Base-by-base conservation (phyloP, 2,329 filamentous ascomycete genomes). In the Corinectria fuckeliana region DNA sequence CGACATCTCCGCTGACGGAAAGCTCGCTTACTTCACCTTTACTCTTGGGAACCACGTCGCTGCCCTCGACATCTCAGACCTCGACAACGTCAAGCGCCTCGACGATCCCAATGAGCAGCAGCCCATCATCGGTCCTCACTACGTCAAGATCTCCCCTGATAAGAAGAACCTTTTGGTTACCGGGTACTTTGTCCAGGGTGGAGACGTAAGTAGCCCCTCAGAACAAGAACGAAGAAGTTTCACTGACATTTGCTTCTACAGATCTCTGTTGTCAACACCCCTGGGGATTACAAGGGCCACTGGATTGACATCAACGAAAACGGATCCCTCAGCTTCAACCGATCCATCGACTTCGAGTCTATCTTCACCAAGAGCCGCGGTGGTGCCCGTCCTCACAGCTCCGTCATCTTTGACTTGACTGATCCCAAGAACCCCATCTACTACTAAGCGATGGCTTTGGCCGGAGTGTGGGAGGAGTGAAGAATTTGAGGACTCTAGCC, bases 101-200 rank as follows among this genome's bases (percentile, higher is more conserved):
- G 86, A 88, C 62, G 76, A 88, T 66, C 85, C 85, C 0, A 72
- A 86, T 56, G 82, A 84, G 71, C 72, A 77, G 26, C 86, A 88
- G 71, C 84, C 84, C 18, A 85, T 83, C 58, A 78, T 87, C 51
- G 85, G 85, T 1, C 85, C 85, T 0, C 86, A 88, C 76, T 88
- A 88, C 66, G 76, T 88, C 75, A 88, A 88, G 77, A 78, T 88
- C 59, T 83, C 83, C 4, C 85, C 86, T 0, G 86, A 88, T 63
- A 85, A 88, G 78, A 86, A 86, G 78, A 84, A 88, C 70, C 72
- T 88, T 14, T 77, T 88, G 2, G 85, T 88, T 13, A 87, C 83
- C n/a, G 86, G 87, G 51, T 88, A 88, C 76, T 88, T 88, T 67
- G 84, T 89, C 3, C 85, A 88, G 74, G 84, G 81, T 9, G 85